Evolutionary conservation across 352 stramenopile genomes (phyloP).

Genomic region (Globisporangium iwayamae): DNA sequence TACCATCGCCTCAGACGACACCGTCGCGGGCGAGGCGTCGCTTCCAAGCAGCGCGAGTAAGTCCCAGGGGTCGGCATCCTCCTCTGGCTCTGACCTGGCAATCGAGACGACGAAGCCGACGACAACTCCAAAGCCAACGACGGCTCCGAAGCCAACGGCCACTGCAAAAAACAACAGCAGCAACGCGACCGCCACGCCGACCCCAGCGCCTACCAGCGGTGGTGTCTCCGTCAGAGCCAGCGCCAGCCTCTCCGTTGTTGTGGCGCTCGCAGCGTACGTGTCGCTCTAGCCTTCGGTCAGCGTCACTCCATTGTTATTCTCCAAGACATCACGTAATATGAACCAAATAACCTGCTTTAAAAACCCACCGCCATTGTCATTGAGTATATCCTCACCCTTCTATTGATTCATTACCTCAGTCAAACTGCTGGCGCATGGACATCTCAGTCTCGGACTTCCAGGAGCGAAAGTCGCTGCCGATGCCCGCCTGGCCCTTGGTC

Average conservation of each 20-base stretch:
- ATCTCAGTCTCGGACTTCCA: slow-evolving; percentile 86
- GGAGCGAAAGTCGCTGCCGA: slow-evolving; percentile 65
- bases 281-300: not conserved
- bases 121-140: slow-evolving; percentile 1
- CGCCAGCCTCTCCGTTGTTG: not conserved
- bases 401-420: slow-evolving; percentile 24
- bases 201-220: not conserved
- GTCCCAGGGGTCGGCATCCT: not conserved
- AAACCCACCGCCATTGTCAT: too few relatives aligned
- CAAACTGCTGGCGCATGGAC: slow-evolving; percentile 71
- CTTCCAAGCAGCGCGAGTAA: slow-evolving; percentile 1
- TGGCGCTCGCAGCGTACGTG: not conserved
- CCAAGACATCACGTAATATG: not conserved
- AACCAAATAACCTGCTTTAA: not conserved
- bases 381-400: not conserved
- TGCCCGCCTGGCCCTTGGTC: slow-evolving; percentile 65
- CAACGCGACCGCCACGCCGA: not conserved
- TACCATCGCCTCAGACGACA: not conserved
- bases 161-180: not conserved
- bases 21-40: slow-evolving; percentile 1
- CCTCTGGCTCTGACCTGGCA: slow-evolving; percentile 4
- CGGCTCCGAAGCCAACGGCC: slow-evolving; percentile 1
- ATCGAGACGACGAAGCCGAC: slow-evolving; percentile 1
- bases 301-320: not conserved
- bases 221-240: not conserved